A percentile compares a stretch with the other conserved stretches of the same genome.
These are phyloP conservation scores for Erythrophleum ivorense DNA, from an alignment of 331 rosid species.

Conservation along the genomic window DNA sequence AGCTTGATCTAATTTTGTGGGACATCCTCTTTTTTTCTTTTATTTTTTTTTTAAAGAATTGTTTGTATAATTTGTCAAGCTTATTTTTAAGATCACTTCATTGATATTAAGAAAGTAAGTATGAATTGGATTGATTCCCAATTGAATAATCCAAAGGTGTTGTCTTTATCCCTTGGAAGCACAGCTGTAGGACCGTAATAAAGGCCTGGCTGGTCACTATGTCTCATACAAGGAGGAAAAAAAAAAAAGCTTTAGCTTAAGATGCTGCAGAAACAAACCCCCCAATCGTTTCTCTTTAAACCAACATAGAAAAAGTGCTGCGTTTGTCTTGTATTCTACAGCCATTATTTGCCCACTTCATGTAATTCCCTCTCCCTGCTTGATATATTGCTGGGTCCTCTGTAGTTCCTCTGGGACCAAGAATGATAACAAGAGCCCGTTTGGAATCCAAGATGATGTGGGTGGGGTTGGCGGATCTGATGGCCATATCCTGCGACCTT, in stretches of 20 bases:
- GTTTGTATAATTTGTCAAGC: too few species aligned
- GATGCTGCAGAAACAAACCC: conserved; percentile 38
- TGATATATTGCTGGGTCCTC: conserved; percentile 39
- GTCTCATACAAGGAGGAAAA: conserved; percentile 27
- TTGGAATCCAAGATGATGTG: conserved; percentile 48
- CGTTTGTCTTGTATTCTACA: conserved; percentile 26
- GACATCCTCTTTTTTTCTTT: neutral
- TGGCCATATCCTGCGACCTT: conserved; percentile 74
- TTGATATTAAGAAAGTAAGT: neutral
- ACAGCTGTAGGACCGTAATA: conserved; percentile 5
- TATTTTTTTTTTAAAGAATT: too few species aligned
- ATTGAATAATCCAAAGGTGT: conserved; percentile 13
- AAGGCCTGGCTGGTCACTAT: conserved; percentile 6
- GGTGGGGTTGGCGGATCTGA: conserved; percentile 56
- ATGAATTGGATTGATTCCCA: neutral
- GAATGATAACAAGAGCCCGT: conserved; percentile 48
- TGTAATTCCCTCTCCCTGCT: conserved; percentile 9
- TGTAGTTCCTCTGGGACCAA: conserved; percentile 56
- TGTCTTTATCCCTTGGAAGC: conserved; percentile 1
- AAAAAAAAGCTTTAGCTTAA: conserved; percentile 36
- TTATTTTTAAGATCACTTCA: neutral
- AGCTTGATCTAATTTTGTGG: conserved; percentile 27
- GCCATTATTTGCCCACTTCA: neutral
- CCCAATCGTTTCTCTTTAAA: conserved; percentile 51
- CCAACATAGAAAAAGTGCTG: conserved; percentile 28